Evolutionary conservation across 2,329 filamentous ascomycete genomes (phyloP), one percentile per base, ranked within the genome.

Genomic region (Paecilomyces sp.): DNA sequence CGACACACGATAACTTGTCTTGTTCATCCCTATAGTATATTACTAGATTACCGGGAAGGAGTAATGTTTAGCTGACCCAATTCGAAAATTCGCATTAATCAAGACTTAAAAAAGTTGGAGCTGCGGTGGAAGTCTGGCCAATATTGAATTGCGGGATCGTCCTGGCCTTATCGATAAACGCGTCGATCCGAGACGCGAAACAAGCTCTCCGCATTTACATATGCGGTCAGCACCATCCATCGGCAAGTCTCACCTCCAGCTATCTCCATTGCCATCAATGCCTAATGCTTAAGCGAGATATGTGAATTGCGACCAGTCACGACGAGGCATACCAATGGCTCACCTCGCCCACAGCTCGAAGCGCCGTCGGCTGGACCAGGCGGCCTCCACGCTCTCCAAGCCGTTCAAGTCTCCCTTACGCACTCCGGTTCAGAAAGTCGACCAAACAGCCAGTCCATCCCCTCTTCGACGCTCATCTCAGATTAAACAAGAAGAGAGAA

Each of bases 381-480:
- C 83, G 47, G 75, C 80, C 24, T 79, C 78, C n/a, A 82, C 82
- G 6, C 81, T 90, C 55, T 82, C 82, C 62, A 88, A 87, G 69
- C 88, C 88, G 0, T 91, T 91, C 76, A 86, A 87, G 64, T 90
- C 88, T 54, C 88, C 88, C 13, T 81, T 88, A 62, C 83, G 82
- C 64, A 80, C 77, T 41, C 76, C 78, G 13, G 50, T 55, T 22
- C 55, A 68, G 24, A 58, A 60, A 9, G 47, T 57, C 24, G 59
- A 61, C 24, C 41, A 58, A 58, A 24, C 30, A 56, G n/a, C 51
- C 22, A 47, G 22, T 3, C 54, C 28, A 54, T 55, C 41, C 28
- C 25, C 54, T 30, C 34, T 53, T 30, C 11, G 51, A 30, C 5
- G 18, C 25, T 24, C 51, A n/a, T 11, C 51, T 30, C 51, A 53